Conservation (phyloP, 2,329 filamentous ascomycete genomes). For the Fusarium udum region DNA sequence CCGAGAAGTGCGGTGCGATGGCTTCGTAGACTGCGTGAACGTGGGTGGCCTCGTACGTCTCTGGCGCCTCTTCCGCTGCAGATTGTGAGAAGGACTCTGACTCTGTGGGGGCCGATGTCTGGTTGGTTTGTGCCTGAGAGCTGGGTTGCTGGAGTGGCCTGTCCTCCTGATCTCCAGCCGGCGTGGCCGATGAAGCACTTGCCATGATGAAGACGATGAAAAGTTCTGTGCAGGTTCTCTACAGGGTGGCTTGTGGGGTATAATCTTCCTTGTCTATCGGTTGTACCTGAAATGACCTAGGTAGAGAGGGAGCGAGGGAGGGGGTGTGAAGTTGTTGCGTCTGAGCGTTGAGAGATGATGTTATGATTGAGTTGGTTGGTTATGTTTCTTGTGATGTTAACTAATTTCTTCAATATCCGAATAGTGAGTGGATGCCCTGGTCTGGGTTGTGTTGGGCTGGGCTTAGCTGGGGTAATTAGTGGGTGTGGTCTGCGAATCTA, state of each 20-base stretch:
- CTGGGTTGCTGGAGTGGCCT: slow-evolving; percentile 21
- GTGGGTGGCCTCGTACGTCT: slow-evolving; percentile 81
- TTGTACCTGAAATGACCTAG: not conserved
- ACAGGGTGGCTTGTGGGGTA: slow-evolving; percentile 8
- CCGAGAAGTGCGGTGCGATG: slow-evolving; percentile 85
- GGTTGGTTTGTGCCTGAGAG: slow-evolving; percentile 24
- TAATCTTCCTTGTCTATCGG: slow-evolving; percentile 2
- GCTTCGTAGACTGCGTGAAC: slow-evolving; percentile 93
- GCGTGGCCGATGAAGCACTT: slow-evolving; percentile 40
- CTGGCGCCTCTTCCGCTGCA: slow-evolving; percentile 49
- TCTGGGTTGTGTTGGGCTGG: not conserved
- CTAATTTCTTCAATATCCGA: slow-evolving; percentile 34
- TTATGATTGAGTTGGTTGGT: slow-evolving; percentile 5
- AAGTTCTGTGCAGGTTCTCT: slow-evolving; percentile 4
- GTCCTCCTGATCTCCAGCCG: slow-evolving; percentile 31
- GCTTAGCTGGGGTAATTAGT: not conserved
- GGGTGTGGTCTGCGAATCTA: slow-evolving; percentile 15
- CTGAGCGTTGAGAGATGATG: slow-evolving; percentile 4
- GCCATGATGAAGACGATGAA: slow-evolving; percentile 29
- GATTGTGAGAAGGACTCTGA: slow-evolving; percentile 24
- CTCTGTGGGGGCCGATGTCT: not conserved
- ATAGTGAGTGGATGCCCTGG: slow-evolving; percentile 22
- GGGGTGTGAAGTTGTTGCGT: not conserved
- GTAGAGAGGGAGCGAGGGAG: not conserved
- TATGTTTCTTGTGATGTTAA: slow-evolving; percentile 21